Base-by-base conservation (phyloP, 176 grass and related monocot genomes). In the maize (Zea mays) region DNA sequence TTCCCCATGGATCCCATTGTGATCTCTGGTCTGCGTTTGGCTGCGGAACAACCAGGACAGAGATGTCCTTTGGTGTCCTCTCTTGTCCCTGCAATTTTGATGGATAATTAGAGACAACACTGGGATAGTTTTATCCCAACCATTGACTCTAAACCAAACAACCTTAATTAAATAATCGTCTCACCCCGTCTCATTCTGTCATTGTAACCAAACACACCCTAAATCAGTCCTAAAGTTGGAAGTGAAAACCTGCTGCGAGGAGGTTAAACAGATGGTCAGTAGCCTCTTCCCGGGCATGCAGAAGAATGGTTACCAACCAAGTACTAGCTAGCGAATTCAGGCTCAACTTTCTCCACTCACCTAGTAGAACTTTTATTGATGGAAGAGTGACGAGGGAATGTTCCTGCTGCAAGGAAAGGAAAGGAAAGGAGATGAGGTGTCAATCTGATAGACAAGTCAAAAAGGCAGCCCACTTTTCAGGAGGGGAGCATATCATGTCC, bases 391-490 rank as follows among this genome's bases (percentile, higher is more conserved):
- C 27, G 27, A 55, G 43, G 21, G 47, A 67, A 84, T 37, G 78
- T 58, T 84, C 68, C 69, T 78, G 17, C 62, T 66, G 19, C 65
- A 73, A 78, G 68, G 46, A 70, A 52, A 80, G 47, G 79, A 72
- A 73, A 78, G 68, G 46, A 70, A 52, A 80, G 47, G 79, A 72
- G 49, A 79, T 71, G 68, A 81, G 73, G 75, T 86, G 47, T 76
- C 82, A 72, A 74, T 69, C 76, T 45, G 55, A 83, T 85, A 74
- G 44, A 75, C 19, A 76, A 80, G 88, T 93, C 86, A 90, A 91
- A 91, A 97, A 97, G 74, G 86, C 64, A 74, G 52, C 69, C 76
- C 68, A 77, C 90, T 90, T 97, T 97, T 85, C 76, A 58, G 5
- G 71, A 77, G 3, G 4, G 56, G 79, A 76, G 65, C 79, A 67